phyloP scores from a whole-genome alignment of 352 stramenopile genomes.

The Globisporangium cederbergense region DNA sequence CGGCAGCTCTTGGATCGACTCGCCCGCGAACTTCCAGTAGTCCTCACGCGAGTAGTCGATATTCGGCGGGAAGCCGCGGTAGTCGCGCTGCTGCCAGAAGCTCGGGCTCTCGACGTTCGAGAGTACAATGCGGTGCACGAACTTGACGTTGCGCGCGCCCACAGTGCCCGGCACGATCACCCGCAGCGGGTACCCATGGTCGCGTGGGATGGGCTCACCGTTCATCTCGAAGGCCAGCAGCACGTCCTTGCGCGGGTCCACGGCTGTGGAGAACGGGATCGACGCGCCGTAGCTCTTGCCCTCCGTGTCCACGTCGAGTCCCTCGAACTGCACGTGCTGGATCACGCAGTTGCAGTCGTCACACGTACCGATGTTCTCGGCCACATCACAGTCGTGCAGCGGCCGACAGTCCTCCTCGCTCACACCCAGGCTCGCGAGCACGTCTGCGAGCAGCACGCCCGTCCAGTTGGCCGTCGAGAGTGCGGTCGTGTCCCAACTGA shows the following conservation, averaged over 20 bases:
- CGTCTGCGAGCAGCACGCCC: slow-evolving; percentile 90
- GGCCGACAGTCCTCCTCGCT: slow-evolving; percentile 62
- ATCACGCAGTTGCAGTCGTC: slow-evolving; percentile 66
- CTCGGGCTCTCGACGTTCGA: slow-evolving; percentile 77
- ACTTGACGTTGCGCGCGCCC: slow-evolving; percentile 97
- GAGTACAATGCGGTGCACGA: slow-evolving; percentile 90
- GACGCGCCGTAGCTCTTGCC: slow-evolving; percentile 85
- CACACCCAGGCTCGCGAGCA: slow-evolving; percentile 88
- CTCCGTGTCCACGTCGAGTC: slow-evolving; percentile 75
- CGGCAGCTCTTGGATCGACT: slow-evolving; percentile 90
- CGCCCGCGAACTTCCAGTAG: slow-evolving; percentile 80
- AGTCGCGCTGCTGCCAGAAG: slow-evolving; percentile 92
- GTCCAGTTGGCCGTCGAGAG: slow-evolving; percentile 96
- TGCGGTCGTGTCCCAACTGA: slow-evolving; percentile 84
- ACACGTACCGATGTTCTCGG: slow-evolving; percentile 50
- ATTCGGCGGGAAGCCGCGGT: slow-evolving; percentile 87
- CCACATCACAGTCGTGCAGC: slow-evolving; percentile 48
- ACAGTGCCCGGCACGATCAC: slow-evolving; percentile 95
- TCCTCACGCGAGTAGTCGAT: slow-evolving; percentile 83
- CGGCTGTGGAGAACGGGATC: slow-evolving; percentile 93
- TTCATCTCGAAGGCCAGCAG: slow-evolving; percentile 99
- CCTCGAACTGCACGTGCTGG: slow-evolving; percentile 86
- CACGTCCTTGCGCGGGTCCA: slow-evolving; percentile 93
- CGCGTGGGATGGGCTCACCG: slow-evolving; percentile 85
- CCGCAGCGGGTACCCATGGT: slow-evolving; percentile 97